Conservation (phyloP, 768 basidiomycete genomes). For the Termitomyces sp. region DNA sequence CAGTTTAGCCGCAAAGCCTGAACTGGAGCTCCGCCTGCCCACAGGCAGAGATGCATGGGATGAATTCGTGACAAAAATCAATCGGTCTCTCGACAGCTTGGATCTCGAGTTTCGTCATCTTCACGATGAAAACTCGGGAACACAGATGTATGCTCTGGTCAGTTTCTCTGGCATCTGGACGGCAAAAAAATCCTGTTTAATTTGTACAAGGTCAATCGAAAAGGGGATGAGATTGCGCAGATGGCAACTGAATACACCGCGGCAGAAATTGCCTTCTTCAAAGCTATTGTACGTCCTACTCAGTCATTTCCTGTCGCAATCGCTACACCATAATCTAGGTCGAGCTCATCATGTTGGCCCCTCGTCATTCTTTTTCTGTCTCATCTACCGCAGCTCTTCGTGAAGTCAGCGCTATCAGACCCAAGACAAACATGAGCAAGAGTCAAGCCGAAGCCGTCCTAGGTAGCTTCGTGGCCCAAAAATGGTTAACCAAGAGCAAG, state of each 20-base stretch:
- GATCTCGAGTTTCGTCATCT: slow-evolving; percentile 69
- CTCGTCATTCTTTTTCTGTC: slow-evolving; percentile 69
- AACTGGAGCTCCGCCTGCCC: slow-evolving; percentile 41
- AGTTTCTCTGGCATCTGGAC: slow-evolving; percentile 20
- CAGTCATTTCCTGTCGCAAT: background rate
- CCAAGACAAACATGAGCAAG: slow-evolving; percentile 64
- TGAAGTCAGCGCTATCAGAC: slow-evolving; percentile 58
- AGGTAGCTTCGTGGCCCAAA: slow-evolving; percentile 78
- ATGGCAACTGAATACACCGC: slow-evolving; percentile 81
- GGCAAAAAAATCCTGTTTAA: background rate
- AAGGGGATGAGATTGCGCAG: slow-evolving; percentile 79
- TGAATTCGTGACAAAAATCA: slow-evolving; percentile 56
- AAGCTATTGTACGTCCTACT: slow-evolving; percentile 60
- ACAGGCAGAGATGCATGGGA: slow-evolving; percentile 52
- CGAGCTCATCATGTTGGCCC: slow-evolving; percentile 84
- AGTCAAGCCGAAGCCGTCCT: slow-evolving; percentile 71
- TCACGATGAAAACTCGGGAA: slow-evolving; percentile 63
- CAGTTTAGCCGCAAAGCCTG: slow-evolving; percentile 47
- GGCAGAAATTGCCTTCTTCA: slow-evolving; percentile 81
- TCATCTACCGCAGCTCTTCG: slow-evolving; percentile 76
- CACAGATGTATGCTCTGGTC: slow-evolving; percentile 68
- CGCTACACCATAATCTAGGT: slow-evolving; percentile 45
- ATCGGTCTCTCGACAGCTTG: slow-evolving; percentile 59
- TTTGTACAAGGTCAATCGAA: slow-evolving; percentile 64
- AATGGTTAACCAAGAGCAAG: slow-evolving; percentile 77